Evolutionary conservation across 805 yeast genomes (phyloP), one percentile per base, ranked within the genome.

Genomic region (Candida palmyrensis): DNA sequence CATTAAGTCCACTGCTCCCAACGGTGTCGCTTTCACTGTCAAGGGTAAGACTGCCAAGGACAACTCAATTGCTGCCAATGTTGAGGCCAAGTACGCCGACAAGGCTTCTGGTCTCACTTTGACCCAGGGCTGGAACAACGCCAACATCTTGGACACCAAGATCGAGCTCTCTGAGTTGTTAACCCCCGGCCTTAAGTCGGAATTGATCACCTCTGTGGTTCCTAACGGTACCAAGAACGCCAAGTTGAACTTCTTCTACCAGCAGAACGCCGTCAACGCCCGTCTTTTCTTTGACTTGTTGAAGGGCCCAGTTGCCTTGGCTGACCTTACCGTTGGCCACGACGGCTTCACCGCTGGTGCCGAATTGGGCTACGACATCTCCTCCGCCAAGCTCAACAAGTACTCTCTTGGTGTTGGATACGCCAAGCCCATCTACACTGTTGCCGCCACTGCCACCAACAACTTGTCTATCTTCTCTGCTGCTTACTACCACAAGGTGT

Each of bases 81-180:
- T 92, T 39, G 97, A 92, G 68, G 84, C 94, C 53, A 87, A 85
- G 73, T 85, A 82, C 74, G 68, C 84, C 42, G 98, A 92, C 78
- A 87, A 87, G 75, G 75, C 88, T 43, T 72, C 92, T 42, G 97
- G 97, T 45, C 73, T 92, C 56, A 79, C 96, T 45, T 71, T 92
- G 57, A 88, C 96, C 49, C 97, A 92, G 75, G 96, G 96, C 59
- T 89, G 97, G 96, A 82, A 89, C 71, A 86, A 95, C 52, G 82
- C 94, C 64, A 90, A 90, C 66, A 75, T 82, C 45, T 72, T 92
- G 59, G 82, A 78, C 73, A 85, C 97, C 71, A 90, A 87, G 76
- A 75, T 92, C 51, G 97, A 90, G 73, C 75, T 92, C 54, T 75
- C 81, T 39, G 95, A 89, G 65, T 83, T 87, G 52, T 76, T 90